Evolutionary conservation across 352 stramenopile species (phyloP).

Genomic region (Phytophthora pini): DNA sequence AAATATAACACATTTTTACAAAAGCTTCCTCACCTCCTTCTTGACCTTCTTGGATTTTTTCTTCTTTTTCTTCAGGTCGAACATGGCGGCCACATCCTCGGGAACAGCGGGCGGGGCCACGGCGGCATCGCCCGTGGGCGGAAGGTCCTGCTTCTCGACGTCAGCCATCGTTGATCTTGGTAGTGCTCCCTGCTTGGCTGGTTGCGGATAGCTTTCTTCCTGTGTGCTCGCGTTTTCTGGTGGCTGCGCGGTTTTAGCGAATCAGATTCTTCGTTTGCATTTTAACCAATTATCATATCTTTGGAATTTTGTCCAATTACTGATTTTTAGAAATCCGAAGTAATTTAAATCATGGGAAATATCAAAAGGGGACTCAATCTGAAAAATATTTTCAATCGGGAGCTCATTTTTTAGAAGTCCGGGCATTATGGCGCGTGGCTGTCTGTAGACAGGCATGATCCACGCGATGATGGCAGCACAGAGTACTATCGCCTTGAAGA

Average conservation of each 20-base stretch:
- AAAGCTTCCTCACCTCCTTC: slow-evolving; percentile 59
- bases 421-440: too few relatives aligned
- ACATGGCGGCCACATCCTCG: slow-evolving; percentile 89
- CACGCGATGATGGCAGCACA: too few relatives aligned
- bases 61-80: slow-evolving; percentile 93
- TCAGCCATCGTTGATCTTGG: slow-evolving; percentile 56
- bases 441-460: too few relatives aligned
- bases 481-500: too few relatives aligned
- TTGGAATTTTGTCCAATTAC: too few relatives aligned
- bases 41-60: slow-evolving; percentile 94
- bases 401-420: too few relatives aligned
- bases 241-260: slow-evolving; percentile 36
- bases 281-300: too few relatives aligned
- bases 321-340: too few relatives aligned
- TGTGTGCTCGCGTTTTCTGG: slow-evolving; percentile 49
- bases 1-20: neutral
- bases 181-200: slow-evolving; percentile 35
- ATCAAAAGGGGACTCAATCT: too few relatives aligned
- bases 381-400: too few relatives aligned
- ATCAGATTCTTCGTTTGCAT: neutral
- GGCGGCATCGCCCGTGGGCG: slow-evolving; percentile 41
- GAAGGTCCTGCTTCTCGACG: slow-evolving; percentile 56
- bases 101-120: slow-evolving; percentile 61
- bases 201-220: slow-evolving; percentile 27
- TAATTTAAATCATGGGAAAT: too few relatives aligned